Conservation (phyloP, 305 asterid species). For the Solanum hybrid region DNA sequence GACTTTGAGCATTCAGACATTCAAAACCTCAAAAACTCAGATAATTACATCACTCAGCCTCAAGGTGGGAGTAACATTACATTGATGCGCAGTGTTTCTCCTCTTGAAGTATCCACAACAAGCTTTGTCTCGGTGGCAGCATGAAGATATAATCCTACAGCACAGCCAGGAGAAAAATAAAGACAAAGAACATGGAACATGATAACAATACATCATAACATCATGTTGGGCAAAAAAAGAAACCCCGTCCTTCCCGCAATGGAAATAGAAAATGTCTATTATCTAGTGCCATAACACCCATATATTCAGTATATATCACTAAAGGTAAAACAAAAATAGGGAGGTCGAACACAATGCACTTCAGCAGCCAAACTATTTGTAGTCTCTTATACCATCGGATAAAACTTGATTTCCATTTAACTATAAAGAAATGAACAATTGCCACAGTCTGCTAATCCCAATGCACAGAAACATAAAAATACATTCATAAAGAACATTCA, state of each 20-base stretch:
- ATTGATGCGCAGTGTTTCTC: constrained; percentile 91
- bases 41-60: background rate
- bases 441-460: background rate
- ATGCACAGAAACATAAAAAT: background rate
- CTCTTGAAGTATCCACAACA: constrained; percentile 90
- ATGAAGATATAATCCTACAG: constrained; percentile 72
- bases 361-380: background rate
- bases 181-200: background rate
- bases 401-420: background rate
- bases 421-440: background rate
- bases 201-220: background rate
- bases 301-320: background rate
- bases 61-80: constrained; percentile 24
- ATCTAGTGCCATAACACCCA: background rate
- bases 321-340: background rate
- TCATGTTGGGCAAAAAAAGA: background rate
- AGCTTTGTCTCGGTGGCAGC: constrained; percentile 75
- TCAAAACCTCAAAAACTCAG: background rate
- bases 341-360: background rate
- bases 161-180: constrained; percentile 3
- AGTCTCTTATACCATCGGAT: background rate
- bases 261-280: background rate
- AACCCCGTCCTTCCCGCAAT: background rate
- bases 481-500: background rate
- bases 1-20: background rate